Evolutionary conservation across 208 protist genomes (phyloP).

Genomic region (Crithidia brevicula): DNA sequence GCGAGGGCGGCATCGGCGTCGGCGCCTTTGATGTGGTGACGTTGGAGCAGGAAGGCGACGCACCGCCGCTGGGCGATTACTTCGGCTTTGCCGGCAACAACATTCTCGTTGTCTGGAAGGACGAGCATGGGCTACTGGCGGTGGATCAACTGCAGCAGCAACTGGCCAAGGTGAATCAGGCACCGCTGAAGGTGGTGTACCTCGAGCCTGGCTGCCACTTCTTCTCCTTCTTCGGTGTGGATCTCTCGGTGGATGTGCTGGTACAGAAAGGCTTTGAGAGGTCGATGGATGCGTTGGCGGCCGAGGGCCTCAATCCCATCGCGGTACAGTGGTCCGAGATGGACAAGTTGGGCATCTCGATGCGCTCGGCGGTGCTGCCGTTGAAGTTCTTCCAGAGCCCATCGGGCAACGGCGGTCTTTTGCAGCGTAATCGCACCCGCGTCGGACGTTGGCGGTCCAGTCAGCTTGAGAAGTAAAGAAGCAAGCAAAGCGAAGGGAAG

Average conservation of each 20-base stretch:
- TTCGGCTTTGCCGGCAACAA: conserved; percentile 93
- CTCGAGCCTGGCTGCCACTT: conserved; percentile 93
- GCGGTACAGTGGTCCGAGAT: conserved; percentile 94
- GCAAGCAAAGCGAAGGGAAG: too few species aligned
- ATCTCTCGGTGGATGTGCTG: conserved; percentile 82
- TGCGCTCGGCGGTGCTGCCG: conserved; percentile 82
- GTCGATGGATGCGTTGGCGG: conserved; percentile 89
- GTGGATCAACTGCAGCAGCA: conserved; percentile 91
- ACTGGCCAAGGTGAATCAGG: conserved; percentile 14
- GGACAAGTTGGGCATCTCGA: conserved; percentile 92
- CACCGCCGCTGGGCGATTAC: conserved; percentile 91
- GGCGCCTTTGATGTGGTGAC: conserved; percentile 80
- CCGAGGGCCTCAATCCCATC: conserved; percentile 88
- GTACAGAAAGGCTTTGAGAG: conserved; percentile 91
- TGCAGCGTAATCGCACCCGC: conserved; percentile 51
- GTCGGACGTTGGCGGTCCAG: conserved; percentile 70
- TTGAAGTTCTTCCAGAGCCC: conserved; percentile 85
- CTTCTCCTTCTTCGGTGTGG: conserved; percentile 88
- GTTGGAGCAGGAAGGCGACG: conserved; percentile 90
- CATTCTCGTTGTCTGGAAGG: conserved; percentile 89
- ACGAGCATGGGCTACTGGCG: conserved; percentile 91
- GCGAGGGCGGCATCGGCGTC: conserved; percentile 2
- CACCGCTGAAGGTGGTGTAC: conserved; percentile 64
- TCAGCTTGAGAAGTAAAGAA: conserved; percentile 44
- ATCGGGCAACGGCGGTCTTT: conserved; percentile 44